Conservation (phyloP, 129 eudicot genomes). For the Sambucus nigra region DNA sequence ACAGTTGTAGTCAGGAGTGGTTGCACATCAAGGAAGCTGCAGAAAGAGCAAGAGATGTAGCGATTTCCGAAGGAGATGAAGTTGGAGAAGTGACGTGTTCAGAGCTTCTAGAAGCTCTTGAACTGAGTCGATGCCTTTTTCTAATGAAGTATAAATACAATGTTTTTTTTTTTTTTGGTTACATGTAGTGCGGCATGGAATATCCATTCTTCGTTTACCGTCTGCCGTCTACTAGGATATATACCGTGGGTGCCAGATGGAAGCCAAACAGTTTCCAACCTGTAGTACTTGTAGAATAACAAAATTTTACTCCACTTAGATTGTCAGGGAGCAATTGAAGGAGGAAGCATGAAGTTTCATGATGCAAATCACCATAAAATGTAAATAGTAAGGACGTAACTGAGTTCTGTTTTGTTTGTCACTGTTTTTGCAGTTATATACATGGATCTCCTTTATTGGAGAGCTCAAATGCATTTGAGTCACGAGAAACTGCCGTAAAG, state of each 20-base stretch:
- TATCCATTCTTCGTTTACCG: slow-evolving; percentile 1
- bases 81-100: slow-evolving; percentile 95
- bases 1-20: slow-evolving; percentile 85
- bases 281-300: not conserved
- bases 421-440: slow-evolving; percentile 52
- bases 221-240: slow-evolving; percentile 1
- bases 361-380: not conserved
- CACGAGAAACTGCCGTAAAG: slow-evolving; percentile 69
- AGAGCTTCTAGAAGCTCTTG: slow-evolving; percentile 98
- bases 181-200: not conserved
- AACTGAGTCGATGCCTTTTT: slow-evolving; percentile 85
- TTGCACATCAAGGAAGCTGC: slow-evolving; percentile 90
- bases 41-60: slow-evolving; percentile 72
- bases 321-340: not conserved
- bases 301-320: not conserved
- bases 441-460: slow-evolving; percentile 91
- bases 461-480: slow-evolving; percentile 59
- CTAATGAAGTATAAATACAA: slow-evolving; percentile 69
- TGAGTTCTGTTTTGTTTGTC: not conserved
- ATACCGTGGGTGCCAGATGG: slow-evolving; percentile 1
- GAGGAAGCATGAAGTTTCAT: slow-evolving; percentile 6
- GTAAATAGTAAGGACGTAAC: not conserved
- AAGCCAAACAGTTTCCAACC: not conserved
- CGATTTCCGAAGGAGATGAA: slow-evolving; percentile 74
- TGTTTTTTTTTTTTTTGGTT: not conserved